Percentiles rank a stretch among this genome's conserved stretches.
phyloP scores from a whole-genome alignment of 192 early-diverging fungal genomes.

The Gryganskiella cystojenkinii region DNA sequence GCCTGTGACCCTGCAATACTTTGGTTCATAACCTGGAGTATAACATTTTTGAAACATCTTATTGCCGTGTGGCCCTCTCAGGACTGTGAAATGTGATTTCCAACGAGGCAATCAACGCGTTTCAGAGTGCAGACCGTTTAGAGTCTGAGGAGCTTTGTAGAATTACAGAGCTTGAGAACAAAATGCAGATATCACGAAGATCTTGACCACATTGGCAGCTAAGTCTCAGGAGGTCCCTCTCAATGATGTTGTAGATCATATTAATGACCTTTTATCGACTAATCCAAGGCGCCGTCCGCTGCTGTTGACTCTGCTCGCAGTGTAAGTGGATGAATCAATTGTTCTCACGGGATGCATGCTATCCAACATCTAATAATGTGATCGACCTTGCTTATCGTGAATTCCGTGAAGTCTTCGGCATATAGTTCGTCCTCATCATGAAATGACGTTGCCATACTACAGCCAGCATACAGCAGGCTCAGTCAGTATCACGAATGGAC shows the following conservation, averaged over 20 bases:
- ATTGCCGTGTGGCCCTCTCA: conserved; percentile 8
- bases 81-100: conserved; percentile 21
- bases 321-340: conserved; percentile 4
- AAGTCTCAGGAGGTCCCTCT: conserved; percentile 10
- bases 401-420: conserved; percentile 5
- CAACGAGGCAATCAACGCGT: conserved; percentile 7
- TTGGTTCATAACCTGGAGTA: background rate
- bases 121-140: background rate
- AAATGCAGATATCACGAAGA: conserved; percentile 4
- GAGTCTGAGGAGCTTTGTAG: conserved; percentile 13
- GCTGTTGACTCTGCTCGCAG: conserved; percentile 11
- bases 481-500: too few species aligned
- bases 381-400: conserved; percentile 4
- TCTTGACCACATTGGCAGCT: conserved; percentile 3
- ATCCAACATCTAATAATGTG: background rate
- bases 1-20: conserved; percentile 5
- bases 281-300: conserved; percentile 15
- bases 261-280: conserved; percentile 9
- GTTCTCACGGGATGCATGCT: conserved; percentile 2
- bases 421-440: conserved; percentile 18
- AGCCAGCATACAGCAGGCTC: too few species aligned
- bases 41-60: conserved; percentile 1
- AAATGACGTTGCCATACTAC: too few species aligned
- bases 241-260: conserved; percentile 1
- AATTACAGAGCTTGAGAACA: conserved; percentile 16